Conservation (phyloP, 2,329 filamentous ascomycete species). For the Aspergillus texensis region DNA sequence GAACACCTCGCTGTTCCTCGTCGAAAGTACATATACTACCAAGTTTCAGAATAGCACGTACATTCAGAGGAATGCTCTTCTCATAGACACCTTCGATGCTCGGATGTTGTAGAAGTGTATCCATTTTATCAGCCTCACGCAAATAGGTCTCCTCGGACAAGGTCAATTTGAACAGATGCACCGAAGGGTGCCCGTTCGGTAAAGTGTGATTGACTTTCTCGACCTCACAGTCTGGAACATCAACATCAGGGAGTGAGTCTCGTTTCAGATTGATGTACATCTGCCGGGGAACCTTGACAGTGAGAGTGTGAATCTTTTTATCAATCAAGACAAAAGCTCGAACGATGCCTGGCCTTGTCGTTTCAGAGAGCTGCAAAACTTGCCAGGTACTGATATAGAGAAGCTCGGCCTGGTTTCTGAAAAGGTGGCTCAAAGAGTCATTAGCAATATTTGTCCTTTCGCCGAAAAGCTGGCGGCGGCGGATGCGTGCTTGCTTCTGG, state of each 20-base stretch:
- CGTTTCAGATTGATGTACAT: constrained; percentile 91
- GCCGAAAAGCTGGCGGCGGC: constrained; percentile 88
- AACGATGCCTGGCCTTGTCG: constrained; percentile 83
- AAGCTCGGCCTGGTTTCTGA: constrained; percentile 88
- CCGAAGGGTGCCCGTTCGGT: constrained; percentile 91
- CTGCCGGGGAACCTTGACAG: constrained; percentile 83
- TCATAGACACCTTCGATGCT: constrained; percentile 98
- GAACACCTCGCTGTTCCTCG: constrained; percentile 81
- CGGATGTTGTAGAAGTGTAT: constrained; percentile 81
- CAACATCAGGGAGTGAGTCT: constrained; percentile 83
- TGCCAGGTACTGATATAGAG: constrained; percentile 96
- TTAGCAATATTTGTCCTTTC: constrained; percentile 68
- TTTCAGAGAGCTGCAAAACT: constrained; percentile 80
- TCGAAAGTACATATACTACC: constrained; percentile 94
- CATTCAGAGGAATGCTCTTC: constrained; percentile 82
- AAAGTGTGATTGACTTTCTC: constrained; percentile 93
- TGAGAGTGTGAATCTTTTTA: constrained; percentile 83
- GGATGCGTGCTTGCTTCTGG: constrained; percentile 84
- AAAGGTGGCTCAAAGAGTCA: constrained; percentile 69
- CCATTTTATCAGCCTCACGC: constrained; percentile 79
- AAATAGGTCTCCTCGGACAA: constrained; percentile 88
- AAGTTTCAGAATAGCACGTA: constrained; percentile 84
- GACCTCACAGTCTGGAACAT: constrained; percentile 80
- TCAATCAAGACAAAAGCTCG: constrained; percentile 90
- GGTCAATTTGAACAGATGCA: constrained; percentile 90